Conservation (phyloP, 129 eudicot species). For the Flaveria brownii region DNA sequence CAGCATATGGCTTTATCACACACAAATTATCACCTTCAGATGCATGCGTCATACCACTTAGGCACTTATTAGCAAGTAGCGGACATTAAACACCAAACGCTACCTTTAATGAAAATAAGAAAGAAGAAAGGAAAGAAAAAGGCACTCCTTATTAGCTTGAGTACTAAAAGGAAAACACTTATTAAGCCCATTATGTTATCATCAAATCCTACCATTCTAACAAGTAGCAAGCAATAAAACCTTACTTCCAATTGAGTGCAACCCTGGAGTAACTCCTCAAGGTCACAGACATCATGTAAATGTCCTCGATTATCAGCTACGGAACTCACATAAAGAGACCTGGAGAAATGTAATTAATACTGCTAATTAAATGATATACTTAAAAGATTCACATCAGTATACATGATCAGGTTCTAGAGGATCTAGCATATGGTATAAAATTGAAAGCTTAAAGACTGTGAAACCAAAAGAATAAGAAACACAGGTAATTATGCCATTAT, state of each 20-base stretch:
- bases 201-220: conserved; percentile 27
- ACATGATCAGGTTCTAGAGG: conserved; percentile 23
- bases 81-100: conserved; percentile 4
- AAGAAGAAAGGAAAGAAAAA: not conserved
- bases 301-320: conserved; percentile 92
- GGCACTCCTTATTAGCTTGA: not conserved
- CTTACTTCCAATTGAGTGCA: conserved; percentile 99
- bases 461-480: conserved; percentile 24
- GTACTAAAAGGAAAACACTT: conserved; percentile 13
- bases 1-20: conserved; percentile 6
- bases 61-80: not conserved
- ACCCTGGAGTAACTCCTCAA: conserved; percentile 90
- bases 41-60: not conserved
- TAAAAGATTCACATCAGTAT: conserved; percentile 8
- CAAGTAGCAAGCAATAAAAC: conserved; percentile 27
- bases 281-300: conserved; percentile 79
- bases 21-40: conserved; percentile 14
- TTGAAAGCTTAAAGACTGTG: conserved; percentile 11
- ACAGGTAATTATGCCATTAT: not conserved
- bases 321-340: conserved; percentile 91
- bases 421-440: conserved; percentile 24
- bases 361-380: conserved; percentile 37
- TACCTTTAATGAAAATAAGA: not conserved
- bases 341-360: conserved; percentile 50
- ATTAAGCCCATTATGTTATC: conserved; percentile 15